Evolutionary conservation across 768 basidiomycete species (phyloP).

Genomic region (Plicaturopsis crispa): DNA sequence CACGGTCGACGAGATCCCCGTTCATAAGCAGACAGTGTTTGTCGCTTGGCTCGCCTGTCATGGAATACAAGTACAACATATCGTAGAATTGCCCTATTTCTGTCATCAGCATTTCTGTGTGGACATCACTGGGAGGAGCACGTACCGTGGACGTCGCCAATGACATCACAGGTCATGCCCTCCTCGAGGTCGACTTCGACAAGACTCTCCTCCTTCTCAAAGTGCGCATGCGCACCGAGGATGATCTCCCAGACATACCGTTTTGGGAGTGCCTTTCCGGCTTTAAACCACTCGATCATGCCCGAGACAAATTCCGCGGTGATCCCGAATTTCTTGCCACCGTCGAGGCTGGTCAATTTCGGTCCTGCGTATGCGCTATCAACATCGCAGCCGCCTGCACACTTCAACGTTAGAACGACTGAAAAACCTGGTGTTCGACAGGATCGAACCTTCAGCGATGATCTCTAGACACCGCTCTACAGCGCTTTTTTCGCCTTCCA

Average conservation of each 20-base stretch:
- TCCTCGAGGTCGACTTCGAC: slow-evolving; percentile 70
- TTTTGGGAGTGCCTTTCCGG: slow-evolving; percentile 85
- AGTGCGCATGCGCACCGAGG: slow-evolving; percentile 71
- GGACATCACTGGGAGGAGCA: slow-evolving; percentile 4
- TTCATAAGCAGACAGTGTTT: slow-evolving; percentile 88
- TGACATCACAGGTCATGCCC: slow-evolving; percentile 82
- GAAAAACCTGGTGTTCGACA: not conserved
- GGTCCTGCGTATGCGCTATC: slow-evolving; percentile 76
- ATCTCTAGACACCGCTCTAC: slow-evolving; percentile 72
- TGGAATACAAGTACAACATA: slow-evolving; percentile 74
- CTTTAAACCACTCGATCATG: slow-evolving; percentile 92
- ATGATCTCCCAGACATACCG: slow-evolving; percentile 96
- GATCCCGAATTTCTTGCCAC: slow-evolving; percentile 67
- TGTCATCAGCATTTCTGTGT: slow-evolving; percentile 2
- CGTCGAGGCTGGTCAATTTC: slow-evolving; percentile 44
- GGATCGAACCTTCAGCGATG: slow-evolving; percentile 56
- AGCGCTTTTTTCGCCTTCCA: slow-evolving; percentile 81
- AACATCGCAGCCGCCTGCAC: slow-evolving; percentile 67
- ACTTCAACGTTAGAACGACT: slow-evolving; percentile 6
- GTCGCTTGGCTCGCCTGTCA: slow-evolving; percentile 80
- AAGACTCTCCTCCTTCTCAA: slow-evolving; percentile 73
- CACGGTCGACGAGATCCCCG: slow-evolving; percentile 95
- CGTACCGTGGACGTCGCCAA: slow-evolving; percentile 92
- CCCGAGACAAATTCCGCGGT: slow-evolving; percentile 70
- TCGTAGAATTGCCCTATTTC: slow-evolving; percentile 88